Conservation (phyloP, 2,329 filamentous ascomycete genomes). For the Pseudogymnoascus sp. region DNA sequence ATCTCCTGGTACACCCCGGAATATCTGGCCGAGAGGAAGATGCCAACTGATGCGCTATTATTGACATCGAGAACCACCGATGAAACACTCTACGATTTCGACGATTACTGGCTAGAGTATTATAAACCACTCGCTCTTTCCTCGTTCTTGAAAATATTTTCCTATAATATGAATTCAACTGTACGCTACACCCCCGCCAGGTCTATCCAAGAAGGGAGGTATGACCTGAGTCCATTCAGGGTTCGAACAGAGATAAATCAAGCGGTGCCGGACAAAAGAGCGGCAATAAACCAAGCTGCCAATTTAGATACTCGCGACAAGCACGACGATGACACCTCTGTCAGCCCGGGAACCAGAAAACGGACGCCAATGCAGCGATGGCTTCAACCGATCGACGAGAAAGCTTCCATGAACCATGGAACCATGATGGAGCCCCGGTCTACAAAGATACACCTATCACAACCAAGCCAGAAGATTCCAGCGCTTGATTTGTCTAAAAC, state of each 20-base stretch:
- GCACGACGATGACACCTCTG: conserved; percentile 36
- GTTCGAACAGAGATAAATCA: conserved; percentile 59
- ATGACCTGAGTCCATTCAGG: conserved; percentile 82
- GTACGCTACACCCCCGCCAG: conserved; percentile 74
- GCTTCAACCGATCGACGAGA: conserved; percentile 42
- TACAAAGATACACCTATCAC: conserved; percentile 18
- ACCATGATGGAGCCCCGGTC: conserved; percentile 46
- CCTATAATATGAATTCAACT: conserved; percentile 85
- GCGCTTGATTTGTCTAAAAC: conserved; percentile 68
- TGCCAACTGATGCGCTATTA: conserved; percentile 26
- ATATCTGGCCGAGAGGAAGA: conserved; percentile 53
- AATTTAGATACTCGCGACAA: conserved; percentile 54
- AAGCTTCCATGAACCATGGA: conserved; percentile 30
- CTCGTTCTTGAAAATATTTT: conserved; percentile 84
- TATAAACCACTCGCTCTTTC: conserved; percentile 84
- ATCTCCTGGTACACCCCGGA: conserved; percentile 80
- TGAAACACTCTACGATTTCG: conserved; percentile 47
- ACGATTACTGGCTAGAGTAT: conserved; percentile 97
- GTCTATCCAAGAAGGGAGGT: conserved; percentile 61
- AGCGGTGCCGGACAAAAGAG: conserved; percentile 52
- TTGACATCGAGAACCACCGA: conserved; percentile 33
- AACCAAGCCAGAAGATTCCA: conserved; percentile 44
- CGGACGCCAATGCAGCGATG: conserved; percentile 51
- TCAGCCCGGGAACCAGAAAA: conserved; percentile 33
- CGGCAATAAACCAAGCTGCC: conserved; percentile 57